Conservation (phyloP, 768 basidiomycete genomes). For the Podaxis sp. region DNA sequence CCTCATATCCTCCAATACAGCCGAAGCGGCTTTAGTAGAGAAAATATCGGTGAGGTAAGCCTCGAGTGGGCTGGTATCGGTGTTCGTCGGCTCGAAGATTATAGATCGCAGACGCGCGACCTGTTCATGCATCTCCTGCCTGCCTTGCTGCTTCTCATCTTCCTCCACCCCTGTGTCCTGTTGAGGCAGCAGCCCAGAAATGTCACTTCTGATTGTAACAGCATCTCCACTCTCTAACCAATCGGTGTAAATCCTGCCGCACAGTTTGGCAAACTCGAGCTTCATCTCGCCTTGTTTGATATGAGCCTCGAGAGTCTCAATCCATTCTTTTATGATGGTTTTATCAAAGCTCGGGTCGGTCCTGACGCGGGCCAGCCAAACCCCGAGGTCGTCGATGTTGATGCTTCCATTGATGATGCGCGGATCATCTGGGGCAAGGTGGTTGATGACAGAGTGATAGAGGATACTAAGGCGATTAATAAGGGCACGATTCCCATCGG, state of each 20-base stretch:
- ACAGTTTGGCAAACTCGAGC: conserved; percentile 41
- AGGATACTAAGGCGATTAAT: conserved; percentile 2
- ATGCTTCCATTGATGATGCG: conserved; percentile 24
- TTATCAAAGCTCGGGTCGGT: conserved; percentile 39
- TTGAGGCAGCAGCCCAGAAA: conserved; percentile 19
- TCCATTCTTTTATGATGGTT: conserved; percentile 37
- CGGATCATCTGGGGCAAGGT: not conserved
- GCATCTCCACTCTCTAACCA: conserved; percentile 45
- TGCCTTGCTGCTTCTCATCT: conserved; percentile 31
- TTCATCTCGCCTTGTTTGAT: conserved; percentile 35
- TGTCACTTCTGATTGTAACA: conserved; percentile 22
- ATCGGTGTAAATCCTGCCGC: conserved; percentile 43
- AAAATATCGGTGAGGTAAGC: conserved; percentile 40
- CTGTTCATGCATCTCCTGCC: conserved; percentile 44
- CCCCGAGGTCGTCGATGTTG: conserved; percentile 30
- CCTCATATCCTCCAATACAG: conserved; percentile 30
- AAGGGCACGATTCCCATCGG: not conserved
- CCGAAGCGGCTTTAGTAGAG: conserved; percentile 28
- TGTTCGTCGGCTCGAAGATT: conserved; percentile 36
- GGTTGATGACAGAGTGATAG: conserved; percentile 4
- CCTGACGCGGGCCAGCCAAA: conserved; percentile 41
- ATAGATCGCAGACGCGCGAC: conserved; percentile 38
- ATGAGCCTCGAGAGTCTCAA: conserved; percentile 37
- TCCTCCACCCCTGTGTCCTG: conserved; percentile 3
- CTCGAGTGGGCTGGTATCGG: conserved; percentile 33